phyloP scores from a whole-genome alignment of 2,329 filamentous ascomycete species.

The Venturia effusa region DNA sequence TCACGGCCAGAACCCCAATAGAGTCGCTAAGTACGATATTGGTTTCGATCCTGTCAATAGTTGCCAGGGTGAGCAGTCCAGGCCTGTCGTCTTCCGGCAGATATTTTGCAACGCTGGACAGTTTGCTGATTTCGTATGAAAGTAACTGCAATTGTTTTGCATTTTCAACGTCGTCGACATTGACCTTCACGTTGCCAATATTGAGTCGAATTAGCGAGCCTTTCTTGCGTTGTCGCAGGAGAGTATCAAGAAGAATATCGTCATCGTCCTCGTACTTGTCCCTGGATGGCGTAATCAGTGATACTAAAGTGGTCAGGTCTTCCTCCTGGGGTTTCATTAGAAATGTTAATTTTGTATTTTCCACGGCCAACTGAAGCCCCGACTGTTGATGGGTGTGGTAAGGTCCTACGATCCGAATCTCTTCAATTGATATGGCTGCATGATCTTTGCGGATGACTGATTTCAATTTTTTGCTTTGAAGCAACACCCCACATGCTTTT shows the following conservation, averaged over 20 bases:
- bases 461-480: constrained; percentile 76
- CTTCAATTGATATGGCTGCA: constrained; percentile 62
- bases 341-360: constrained; percentile 61
- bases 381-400: constrained; percentile 47
- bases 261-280: constrained; percentile 72
- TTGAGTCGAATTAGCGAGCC: constrained; percentile 68
- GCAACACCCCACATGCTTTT: constrained; percentile 59
- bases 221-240: constrained; percentile 76
- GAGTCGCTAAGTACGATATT: constrained; percentile 54
- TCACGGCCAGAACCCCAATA: constrained; percentile 49
- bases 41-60: constrained; percentile 52
- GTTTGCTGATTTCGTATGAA: constrained; percentile 65
- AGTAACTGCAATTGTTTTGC: constrained; percentile 59
- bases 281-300: constrained; percentile 82
- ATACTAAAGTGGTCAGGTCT: constrained; percentile 72
- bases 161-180: constrained; percentile 52
- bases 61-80: constrained; percentile 65
- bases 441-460: constrained; percentile 63
- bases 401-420: constrained; percentile 63
- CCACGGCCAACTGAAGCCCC: constrained; percentile 52
- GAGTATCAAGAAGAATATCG: constrained; percentile 75
- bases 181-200: constrained; percentile 52
- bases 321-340: constrained; percentile 60
- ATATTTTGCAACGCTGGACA: constrained; percentile 87
- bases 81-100: constrained; percentile 91